phyloP scores from a whole-genome alignment of 164 flowering plant genomes.

The Annona cherimola region DNA sequence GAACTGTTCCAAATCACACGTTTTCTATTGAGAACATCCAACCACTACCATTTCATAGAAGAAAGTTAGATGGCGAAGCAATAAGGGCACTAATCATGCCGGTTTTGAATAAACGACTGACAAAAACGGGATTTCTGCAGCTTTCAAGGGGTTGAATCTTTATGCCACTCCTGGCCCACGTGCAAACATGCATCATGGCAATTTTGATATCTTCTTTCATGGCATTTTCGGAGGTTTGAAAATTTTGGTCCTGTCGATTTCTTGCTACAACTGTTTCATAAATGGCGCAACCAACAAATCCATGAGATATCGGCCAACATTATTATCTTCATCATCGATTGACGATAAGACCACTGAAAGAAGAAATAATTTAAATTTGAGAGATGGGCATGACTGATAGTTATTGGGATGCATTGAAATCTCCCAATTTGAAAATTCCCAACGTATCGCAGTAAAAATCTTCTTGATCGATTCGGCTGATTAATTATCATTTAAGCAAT shows the following conservation, averaged over 20 bases:
- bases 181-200: not conserved
- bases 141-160: not conserved
- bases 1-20: not conserved
- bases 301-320: not conserved
- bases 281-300: not conserved
- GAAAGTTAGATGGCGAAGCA: not conserved
- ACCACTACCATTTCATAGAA: not conserved
- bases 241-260: too few relatives aligned
- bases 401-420: too few relatives aligned
- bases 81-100: not conserved
- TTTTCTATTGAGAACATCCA: not conserved
- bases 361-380: too few relatives aligned
- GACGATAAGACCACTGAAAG: not conserved
- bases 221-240: not conserved
- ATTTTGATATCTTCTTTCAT: not conserved
- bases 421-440: too few relatives aligned
- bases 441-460: too few relatives aligned
- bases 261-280: not conserved
- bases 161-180: not conserved
- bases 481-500: too few relatives aligned
- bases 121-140: not conserved
- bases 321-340: too few relatives aligned
- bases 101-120: not conserved
- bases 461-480: too few relatives aligned
- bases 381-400: too few relatives aligned